Evolutionary conservation across 2,329 filamentous ascomycete genomes (phyloP).

Genomic region (Fusarium bactridioides): DNA sequence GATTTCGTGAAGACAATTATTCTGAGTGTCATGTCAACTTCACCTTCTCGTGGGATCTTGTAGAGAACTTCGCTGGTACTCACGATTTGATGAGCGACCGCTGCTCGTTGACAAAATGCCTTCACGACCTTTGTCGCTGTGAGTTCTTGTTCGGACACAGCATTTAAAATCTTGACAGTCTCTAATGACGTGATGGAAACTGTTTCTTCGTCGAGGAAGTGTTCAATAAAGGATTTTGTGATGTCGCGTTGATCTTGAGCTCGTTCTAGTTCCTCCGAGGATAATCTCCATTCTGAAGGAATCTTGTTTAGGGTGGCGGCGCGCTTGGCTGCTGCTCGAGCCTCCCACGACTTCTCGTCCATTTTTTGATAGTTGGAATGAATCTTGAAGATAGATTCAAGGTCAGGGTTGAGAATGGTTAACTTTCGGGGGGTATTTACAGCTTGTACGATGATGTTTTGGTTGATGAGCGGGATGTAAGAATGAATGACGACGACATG

Average conservation of each 20-base stretch:
- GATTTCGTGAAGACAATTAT: slow-evolving; percentile 29
- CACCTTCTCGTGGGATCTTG: slow-evolving; percentile 60
- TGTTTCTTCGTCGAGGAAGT: slow-evolving; percentile 12
- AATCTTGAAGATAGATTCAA: rapidly evolving
- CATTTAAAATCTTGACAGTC: slow-evolving; percentile 2
- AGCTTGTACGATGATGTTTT: rapidly evolving
- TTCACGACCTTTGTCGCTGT: slow-evolving; percentile 53
- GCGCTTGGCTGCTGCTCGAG: slow-evolving; percentile 28
- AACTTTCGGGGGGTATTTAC: rapidly evolving
- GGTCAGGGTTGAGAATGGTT: rapidly evolving
- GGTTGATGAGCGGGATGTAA: rapidly evolving
- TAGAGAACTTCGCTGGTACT: slow-evolving; percentile 40
- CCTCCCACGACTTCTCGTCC: slow-evolving; percentile 3
- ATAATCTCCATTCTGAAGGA: slow-evolving; percentile 30
- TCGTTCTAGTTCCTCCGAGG: slow-evolving; percentile 11
- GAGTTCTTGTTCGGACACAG: background rate
- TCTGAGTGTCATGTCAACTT: background rate
- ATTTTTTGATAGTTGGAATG: background rate
- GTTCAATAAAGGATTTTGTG: slow-evolving; percentile 31
- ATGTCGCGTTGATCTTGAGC: slow-evolving; percentile 13
- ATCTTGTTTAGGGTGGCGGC: slow-evolving; percentile 27
- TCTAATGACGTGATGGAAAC: slow-evolving; percentile 11
- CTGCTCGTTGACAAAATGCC: slow-evolving; percentile 60
- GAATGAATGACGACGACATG: slow-evolving; percentile 10
- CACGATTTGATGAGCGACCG: slow-evolving; percentile 64